phyloP scores from a whole-genome alignment of 2,329 filamentous ascomycete species.

The Neoscytalidium dimidiatum region DNA sequence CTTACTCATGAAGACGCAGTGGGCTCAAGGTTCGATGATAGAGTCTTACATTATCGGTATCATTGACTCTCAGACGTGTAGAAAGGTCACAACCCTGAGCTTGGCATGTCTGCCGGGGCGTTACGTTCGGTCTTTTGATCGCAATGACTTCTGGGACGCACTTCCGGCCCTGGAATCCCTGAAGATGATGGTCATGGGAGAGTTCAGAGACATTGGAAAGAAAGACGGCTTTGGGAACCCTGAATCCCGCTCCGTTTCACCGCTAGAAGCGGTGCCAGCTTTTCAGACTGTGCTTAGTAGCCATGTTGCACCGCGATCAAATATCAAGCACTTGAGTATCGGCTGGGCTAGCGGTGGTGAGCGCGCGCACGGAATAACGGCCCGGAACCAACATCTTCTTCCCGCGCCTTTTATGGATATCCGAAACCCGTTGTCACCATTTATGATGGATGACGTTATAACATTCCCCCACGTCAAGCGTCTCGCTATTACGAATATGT shows the following conservation, averaged over 20 bases:
- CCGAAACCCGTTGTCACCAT: slow-evolving; percentile 23
- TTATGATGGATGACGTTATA: slow-evolving; percentile 31
- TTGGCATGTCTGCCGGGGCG: slow-evolving; percentile 66
- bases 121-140: slow-evolving; percentile 58
- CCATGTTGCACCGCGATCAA: slow-evolving; percentile 50
- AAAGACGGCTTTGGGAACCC: slow-evolving; percentile 55
- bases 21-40: slow-evolving; percentile 69
- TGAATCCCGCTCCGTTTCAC: slow-evolving; percentile 43
- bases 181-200: slow-evolving; percentile 63
- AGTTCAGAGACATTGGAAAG: slow-evolving; percentile 64
- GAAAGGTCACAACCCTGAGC: slow-evolving; percentile 61
- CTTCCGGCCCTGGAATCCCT: slow-evolving; percentile 58
- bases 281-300: slow-evolving; percentile 56
- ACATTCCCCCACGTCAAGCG: slow-evolving; percentile 59
- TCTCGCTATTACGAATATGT: slow-evolving; percentile 69
- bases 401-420: slow-evolving; percentile 58
- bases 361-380: slow-evolving; percentile 61
- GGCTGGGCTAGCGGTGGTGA: slow-evolving; percentile 71
- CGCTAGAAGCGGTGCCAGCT: slow-evolving; percentile 53
- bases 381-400: slow-evolving; percentile 63
- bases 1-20: slow-evolving; percentile 68
- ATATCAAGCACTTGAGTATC: slow-evolving; percentile 62
- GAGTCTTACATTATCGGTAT: slow-evolving; percentile 67
- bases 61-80: slow-evolving; percentile 60
- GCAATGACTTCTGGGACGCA: slow-evolving; percentile 62